phyloP scores from a whole-genome alignment of 2,329 filamentous ascomycete species.

The Paraphoma sp. region DNA sequence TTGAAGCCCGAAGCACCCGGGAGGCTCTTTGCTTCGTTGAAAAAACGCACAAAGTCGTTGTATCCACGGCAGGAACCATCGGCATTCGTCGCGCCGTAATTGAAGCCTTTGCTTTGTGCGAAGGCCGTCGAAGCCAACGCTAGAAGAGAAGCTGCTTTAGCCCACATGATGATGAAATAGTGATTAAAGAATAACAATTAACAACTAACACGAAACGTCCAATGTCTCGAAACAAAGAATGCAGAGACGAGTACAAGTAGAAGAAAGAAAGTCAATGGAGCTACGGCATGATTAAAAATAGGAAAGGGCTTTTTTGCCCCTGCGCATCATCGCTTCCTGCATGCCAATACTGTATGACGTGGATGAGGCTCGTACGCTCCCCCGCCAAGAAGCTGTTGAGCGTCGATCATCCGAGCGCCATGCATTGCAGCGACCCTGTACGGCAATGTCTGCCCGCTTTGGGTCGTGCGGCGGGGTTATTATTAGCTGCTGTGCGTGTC shows the following conservation, averaged over 20 bases:
- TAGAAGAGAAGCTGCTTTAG: constrained; percentile 17
- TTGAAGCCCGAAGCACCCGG: constrained; percentile 70
- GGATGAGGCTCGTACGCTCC: constrained; percentile 19
- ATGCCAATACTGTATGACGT: constrained; percentile 19
- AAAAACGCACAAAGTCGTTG: constrained; percentile 72
- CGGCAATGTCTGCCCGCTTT: too few relatives aligned
- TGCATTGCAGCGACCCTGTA: neutral
- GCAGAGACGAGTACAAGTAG: neutral
- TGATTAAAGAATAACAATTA: constrained; percentile 7
- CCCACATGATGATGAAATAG: constrained; percentile 14
- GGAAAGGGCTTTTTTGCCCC: constrained; percentile 7
- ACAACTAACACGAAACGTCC: constrained; percentile 4
- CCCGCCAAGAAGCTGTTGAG: constrained; percentile 10
- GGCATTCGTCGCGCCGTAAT: constrained; percentile 70
- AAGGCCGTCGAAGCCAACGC: constrained; percentile 29
- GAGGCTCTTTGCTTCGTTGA: constrained; percentile 69
- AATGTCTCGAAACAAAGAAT: neutral
- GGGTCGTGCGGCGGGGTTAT: too few relatives aligned
- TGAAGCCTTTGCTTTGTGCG: constrained; percentile 64
- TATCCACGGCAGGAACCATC: constrained; percentile 66
- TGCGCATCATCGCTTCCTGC: constrained; percentile 16
- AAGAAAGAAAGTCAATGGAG: neutral
- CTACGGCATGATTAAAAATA: too few relatives aligned
- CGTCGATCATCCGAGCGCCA: constrained; percentile 13
- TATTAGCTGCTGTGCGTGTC: too few relatives aligned